Percentiles rank a stretch among this genome's conserved stretches.
Conservation (phyloP, 139 green algal species). For the Diplosphaera chodatii region DNA sequence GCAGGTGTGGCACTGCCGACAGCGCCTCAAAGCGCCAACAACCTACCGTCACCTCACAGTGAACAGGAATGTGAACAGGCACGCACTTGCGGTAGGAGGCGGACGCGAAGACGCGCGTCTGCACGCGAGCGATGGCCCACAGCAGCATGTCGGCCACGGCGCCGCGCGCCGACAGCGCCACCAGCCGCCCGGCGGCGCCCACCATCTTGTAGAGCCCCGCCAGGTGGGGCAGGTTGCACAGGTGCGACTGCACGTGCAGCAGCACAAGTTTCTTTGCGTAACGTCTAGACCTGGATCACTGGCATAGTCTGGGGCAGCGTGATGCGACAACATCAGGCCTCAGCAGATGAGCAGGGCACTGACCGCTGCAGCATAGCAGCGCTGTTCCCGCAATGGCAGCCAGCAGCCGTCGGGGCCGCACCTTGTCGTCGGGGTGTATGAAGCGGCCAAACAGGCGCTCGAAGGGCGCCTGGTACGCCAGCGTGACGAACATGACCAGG, state of each 20-base stretch:
- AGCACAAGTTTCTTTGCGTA: no score
- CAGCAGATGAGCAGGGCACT: no score
- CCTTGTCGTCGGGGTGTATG: not conserved
- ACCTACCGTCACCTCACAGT: no score
- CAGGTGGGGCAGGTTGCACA: conserved; percentile 57
- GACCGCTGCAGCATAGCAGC: no score
- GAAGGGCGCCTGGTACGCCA: conserved; percentile 53
- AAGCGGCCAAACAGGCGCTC: conserved; percentile 5
- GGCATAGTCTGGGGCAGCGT: no score
- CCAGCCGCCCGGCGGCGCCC: not conserved
- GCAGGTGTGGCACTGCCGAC: no score
- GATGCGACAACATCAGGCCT: no score
- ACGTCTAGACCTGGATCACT: no score
- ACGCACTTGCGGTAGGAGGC: conserved; percentile 15
- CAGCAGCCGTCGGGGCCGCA: no score
- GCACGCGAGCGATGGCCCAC: conserved; percentile 54
- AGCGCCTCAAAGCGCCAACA: no score
- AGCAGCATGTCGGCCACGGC: conserved; percentile 52
- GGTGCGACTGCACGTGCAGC: conserved; percentile 10
- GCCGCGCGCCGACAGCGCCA: conserved; percentile 20
- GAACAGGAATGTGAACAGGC: no score
- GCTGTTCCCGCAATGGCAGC: no score
- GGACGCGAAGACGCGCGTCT: conserved; percentile 39
- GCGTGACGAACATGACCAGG: conserved; percentile 50
- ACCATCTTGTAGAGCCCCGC: conserved; percentile 62